Evolutionary conservation across 106 monocot genomes (phyloP).

Genomic region (Acanthochlamys bracteata): DNA sequence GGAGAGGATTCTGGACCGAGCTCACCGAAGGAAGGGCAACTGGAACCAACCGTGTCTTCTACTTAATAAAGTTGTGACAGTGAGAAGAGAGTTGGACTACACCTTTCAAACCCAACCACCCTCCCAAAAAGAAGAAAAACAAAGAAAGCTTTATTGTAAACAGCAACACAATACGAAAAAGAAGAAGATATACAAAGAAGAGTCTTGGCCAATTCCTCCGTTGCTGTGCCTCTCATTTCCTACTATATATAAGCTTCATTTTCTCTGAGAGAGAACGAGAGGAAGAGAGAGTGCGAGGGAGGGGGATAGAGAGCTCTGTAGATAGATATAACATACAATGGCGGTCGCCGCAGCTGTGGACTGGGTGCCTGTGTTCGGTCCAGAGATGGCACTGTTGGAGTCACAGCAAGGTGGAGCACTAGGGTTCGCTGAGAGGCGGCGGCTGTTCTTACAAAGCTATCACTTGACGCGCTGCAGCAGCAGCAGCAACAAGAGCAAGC

Average conservation of each 20-base stretch:
- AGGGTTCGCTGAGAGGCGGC: slow-evolving; percentile 33
- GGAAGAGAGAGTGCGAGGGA: background rate
- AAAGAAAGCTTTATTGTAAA: background rate
- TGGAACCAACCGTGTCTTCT: background rate
- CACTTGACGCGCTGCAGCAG: slow-evolving; percentile 30
- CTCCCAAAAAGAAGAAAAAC: too few relatives aligned
- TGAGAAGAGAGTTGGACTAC: background rate
- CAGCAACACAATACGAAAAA: background rate
- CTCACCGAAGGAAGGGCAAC: background rate
- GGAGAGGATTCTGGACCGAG: background rate
- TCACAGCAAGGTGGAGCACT: slow-evolving; percentile 3
- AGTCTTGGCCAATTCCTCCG: background rate
- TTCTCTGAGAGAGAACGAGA: background rate
- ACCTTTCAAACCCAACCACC: background rate
- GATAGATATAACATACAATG: background rate
- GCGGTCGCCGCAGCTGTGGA: background rate
- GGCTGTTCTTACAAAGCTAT: slow-evolving; percentile 68
- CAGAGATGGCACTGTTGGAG: slow-evolving; percentile 20
- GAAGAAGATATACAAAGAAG: background rate
- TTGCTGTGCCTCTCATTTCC: too few relatives aligned
- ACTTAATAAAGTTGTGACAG: background rate
- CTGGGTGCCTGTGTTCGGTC: slow-evolving; percentile 8
- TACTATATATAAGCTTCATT: too few relatives aligned
- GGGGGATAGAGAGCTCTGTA: too few relatives aligned
- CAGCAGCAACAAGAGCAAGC: too few relatives aligned